Base-by-base conservation (phyloP, 352 stramenopile species). In the Globisporangium iwayamae region DNA sequence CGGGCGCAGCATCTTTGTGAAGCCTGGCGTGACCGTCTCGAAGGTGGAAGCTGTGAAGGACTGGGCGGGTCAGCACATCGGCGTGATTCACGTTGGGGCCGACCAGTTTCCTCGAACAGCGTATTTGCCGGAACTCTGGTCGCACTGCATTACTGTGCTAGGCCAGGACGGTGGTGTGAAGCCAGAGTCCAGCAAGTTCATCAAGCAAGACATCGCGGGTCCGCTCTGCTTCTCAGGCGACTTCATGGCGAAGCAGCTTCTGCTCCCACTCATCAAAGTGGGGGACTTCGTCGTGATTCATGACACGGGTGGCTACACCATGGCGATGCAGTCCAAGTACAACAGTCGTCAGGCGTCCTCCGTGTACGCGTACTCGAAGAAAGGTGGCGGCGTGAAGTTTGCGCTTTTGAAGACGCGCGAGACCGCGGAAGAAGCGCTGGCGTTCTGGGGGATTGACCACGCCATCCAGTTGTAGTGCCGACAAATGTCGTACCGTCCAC, bases 161-260 rank as follows among this genome's bases (percentile, higher is more conserved):
- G 59, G 69, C 41, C 55, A 52, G 2, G 64, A 81, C 1, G 91
- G 87, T 25, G 60, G 50, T 13, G 66, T 72, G 28, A 94, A 94
- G 59, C 28, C 45, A 1, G 46, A 60, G 8, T 69, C 58, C 25
- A 65, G 58, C n/a, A 28, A 52, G 39, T 87, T 85, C 52, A 41
- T 91, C 5, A 75, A 67, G 60, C 85, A 94, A 60, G 85, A 98
- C 56, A 89, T 98, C 50, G 93, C 90, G 0, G 93, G 93, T 0
- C 93, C 93, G 22, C 80, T 98, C 9, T 98, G 93, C 67, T 98
- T 98, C 59, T 92, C 87, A 10, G 93, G 93, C 3, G 93, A 98
- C 63, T 89, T 97, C 54, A 63, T 98, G 11, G 87, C 80, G 34
- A 87, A 88, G 65, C 78, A 93, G 53, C 65, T 87, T 34, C 68